Base-by-base conservation (phyloP, 345 rosid species). In the Firmiana major region DNA sequence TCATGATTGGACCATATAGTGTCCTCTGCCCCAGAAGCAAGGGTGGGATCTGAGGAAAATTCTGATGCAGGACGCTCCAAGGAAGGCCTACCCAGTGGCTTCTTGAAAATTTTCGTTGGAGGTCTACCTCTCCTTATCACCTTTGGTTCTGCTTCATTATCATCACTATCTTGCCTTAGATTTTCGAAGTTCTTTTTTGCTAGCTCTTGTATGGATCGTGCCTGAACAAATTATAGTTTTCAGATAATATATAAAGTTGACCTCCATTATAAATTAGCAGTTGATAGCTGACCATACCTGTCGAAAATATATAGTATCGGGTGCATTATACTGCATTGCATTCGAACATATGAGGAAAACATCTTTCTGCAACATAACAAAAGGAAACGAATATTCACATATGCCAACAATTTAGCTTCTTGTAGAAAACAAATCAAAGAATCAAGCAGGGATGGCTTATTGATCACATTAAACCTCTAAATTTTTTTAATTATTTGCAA, bases 271-370 rank as follows among this genome's bases (percentile, higher is more conserved):
- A 73, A 71, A 64, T 48, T 73, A 43, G 55, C 54, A 75, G 49
- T 78, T 48, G 69, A 49, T 40, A 57, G 62, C 17, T 63, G 57
- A 75, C 24, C 75, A 74, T 84, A 91, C 98, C 98, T 94, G 98
- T 82, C 95, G 89, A 63, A 79, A 85, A 75, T 91, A 94, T 74
- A 94, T 71, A 19, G 98, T 93, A 81, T 91, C 97, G 0, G 97
- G 84, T 7, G 97, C 80, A 88, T 94, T 94, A 75, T 94, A 94
- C 77, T 86, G 94, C 98, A 94, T 94, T 0, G 97, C 98, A 62
- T 94, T 94, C n/a, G 92, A 84, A 78, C 95, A 90, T 73, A 94
- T 79, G 59, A 93, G 75, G 84, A 88, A 86, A 75, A 94, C 88
- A 73, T 94, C 98, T 74, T 77, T 73, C 98, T 93, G 94, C 87